phyloP scores from a whole-genome alignment of 306 rosid species.

The Purshia tridentata region DNA sequence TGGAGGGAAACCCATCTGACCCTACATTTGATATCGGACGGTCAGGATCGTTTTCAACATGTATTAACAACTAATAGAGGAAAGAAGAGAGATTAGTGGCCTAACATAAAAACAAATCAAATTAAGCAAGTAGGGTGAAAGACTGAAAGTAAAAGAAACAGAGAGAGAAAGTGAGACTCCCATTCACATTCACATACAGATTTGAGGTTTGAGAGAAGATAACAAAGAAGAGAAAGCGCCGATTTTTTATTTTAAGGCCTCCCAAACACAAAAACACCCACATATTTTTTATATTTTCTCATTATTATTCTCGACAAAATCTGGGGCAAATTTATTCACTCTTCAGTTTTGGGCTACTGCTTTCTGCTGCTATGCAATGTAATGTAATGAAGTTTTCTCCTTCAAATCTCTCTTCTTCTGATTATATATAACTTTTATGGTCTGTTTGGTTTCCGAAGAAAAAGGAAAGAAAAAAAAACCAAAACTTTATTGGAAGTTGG shows the following conservation, averaged over 20 bases:
- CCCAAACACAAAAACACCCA: neutral
- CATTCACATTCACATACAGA: no score
- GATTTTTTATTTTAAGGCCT: conserved; percentile 15
- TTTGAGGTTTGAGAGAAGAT: conserved; percentile 12
- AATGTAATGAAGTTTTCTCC: conserved; percentile 4
- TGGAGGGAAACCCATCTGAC: conserved; percentile 19
- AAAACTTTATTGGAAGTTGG: neutral
- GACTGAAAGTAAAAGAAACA: neutral
- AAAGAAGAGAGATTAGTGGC: neutral
- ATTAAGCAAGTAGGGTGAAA: conserved; percentile 8
- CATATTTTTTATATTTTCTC: neutral
- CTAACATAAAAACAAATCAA: conserved; percentile 10
- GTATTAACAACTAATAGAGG: neutral
- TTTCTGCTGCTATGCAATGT: neutral
- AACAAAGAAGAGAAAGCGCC: conserved; percentile 6
- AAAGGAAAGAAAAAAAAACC: neutral
- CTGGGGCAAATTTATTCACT: neutral
- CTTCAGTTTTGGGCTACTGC: neutral
- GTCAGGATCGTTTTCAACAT: conserved; percentile 4
- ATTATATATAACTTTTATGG: neutral
- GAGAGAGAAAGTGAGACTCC: conserved; percentile 11
- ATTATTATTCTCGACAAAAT: conserved; percentile 1
- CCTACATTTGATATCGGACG: conserved; percentile 28
- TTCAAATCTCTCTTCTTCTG: conserved; percentile 11
- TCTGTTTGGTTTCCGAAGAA: conserved; percentile 27